Percentiles rank a stretch among this genome's conserved stretches.
These are phyloP conservation scores for Aspergillus kassunensis DNA, from an alignment of 495 filamentous ascomycete species.

Conservation along the genomic window DNA sequence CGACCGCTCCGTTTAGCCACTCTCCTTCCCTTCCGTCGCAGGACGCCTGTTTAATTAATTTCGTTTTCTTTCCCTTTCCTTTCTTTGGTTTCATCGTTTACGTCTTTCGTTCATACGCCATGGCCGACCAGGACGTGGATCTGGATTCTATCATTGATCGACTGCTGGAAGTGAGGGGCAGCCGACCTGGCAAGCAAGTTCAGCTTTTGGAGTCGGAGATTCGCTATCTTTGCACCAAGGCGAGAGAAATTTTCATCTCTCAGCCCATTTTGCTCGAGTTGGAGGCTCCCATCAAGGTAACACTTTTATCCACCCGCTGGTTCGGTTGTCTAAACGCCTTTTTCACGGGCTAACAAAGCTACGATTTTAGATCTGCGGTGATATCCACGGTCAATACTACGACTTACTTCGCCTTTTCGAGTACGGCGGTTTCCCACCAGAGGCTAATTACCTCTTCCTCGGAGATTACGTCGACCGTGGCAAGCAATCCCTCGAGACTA, in stretches of 20 bases:
- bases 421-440: slow-evolving; percentile 97
- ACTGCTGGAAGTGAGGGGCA: slow-evolving; percentile 95
- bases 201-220: slow-evolving; percentile 97
- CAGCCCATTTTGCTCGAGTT: slow-evolving; percentile 97
- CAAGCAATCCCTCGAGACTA: slow-evolving; percentile 99
- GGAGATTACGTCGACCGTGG: slow-evolving; percentile 98
- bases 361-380: slow-evolving; percentile 80
- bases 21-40: slow-evolving; percentile 24
- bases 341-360: background rate
- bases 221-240: slow-evolving; percentile 96
- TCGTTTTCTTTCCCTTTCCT: slow-evolving; percentile 25
- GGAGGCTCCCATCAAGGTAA: slow-evolving; percentile 97
- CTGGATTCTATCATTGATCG: slow-evolving; percentile 99
- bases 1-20: slow-evolving; percentile 33
- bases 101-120: slow-evolving; percentile 45
- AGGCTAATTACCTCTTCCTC: slow-evolving; percentile 99
- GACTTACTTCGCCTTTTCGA: slow-evolving; percentile 96
- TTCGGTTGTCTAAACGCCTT: background rate
- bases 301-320: slow-evolving; percentile 6
- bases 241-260: slow-evolving; percentile 98
- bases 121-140: slow-evolving; percentile 99
- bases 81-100: slow-evolving; percentile 25
- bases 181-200: slow-evolving; percentile 96
- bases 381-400: slow-evolving; percentile 99
- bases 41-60: slow-evolving; percentile 20